Evolutionary conservation across 78 protist species (phyloP).

Genomic region (Capsaspora owczarzaki): DNA sequence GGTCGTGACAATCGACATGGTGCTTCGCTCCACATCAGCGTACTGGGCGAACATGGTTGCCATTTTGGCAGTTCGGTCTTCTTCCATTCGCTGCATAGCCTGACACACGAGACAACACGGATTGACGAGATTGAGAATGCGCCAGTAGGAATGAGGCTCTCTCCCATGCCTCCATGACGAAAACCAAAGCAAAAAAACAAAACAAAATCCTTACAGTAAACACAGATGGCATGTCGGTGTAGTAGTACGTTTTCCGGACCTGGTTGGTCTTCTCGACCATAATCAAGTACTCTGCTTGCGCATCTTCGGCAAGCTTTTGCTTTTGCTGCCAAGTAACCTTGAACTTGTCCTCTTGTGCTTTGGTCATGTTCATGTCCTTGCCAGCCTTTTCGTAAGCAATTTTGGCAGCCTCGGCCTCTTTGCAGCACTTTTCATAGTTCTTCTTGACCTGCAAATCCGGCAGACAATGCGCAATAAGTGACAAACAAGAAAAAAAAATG

Average conservation of each 20-base stretch:
- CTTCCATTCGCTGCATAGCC: not conserved
- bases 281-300: not conserved
- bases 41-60: not conserved
- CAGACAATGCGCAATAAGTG: no score
- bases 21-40: not conserved
- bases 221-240: not conserved
- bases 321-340: not conserved
- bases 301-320: not conserved
- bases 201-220: not conserved
- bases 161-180: not conserved
- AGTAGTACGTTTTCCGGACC: not conserved
- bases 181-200: not conserved
- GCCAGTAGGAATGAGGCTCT: not conserved
- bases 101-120: not conserved
- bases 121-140: not conserved
- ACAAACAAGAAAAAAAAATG: no score
- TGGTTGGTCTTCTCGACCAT: not conserved
- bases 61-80: not conserved
- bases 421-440: constrained; percentile 1
- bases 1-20: not conserved
- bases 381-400: not conserved
- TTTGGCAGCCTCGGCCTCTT: not conserved
- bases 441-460: no score
- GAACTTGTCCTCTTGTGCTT: not conserved
- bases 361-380: not conserved